Conservation (phyloP, 768 basidiomycete species). For the Mrakia hoshinonis region DNA sequence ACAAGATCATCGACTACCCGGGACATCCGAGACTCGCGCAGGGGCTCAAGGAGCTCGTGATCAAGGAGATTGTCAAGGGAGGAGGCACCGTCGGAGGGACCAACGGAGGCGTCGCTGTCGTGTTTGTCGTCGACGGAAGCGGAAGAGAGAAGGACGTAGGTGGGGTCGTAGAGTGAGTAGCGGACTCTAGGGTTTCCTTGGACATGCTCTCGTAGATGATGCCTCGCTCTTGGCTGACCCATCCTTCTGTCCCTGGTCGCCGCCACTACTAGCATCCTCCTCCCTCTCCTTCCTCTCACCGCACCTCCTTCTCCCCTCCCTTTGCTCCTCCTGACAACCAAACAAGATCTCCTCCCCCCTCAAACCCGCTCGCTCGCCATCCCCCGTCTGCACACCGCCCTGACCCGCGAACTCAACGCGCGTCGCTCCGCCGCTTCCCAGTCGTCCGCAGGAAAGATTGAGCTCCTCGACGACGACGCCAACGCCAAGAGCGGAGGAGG, state of each 20-base stretch:
- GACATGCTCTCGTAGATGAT: background rate
- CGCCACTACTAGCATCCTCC: slow-evolving; percentile 3
- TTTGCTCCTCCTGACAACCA: slow-evolving; percentile 22
- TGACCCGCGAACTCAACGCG: slow-evolving; percentile 29
- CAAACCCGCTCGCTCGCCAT: slow-evolving; percentile 20
- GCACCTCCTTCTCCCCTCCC: slow-evolving; percentile 19
- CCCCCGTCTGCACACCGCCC: slow-evolving; percentile 22
- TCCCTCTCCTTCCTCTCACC: slow-evolving; percentile 25
- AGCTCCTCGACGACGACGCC: slow-evolving; percentile 21
- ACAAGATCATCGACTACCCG: slow-evolving; percentile 25
- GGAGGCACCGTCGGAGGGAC: slow-evolving; percentile 1
- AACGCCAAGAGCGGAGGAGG: background rate
- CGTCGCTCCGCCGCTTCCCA: slow-evolving; percentile 8
- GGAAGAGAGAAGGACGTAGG: slow-evolving; percentile 25
- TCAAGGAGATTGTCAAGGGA: slow-evolving; percentile 11
- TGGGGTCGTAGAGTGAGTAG: slow-evolving; percentile 21
- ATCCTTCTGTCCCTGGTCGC: background rate
- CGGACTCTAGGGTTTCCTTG: background rate
- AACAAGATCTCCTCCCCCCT: slow-evolving; percentile 24
- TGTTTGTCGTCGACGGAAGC: slow-evolving; percentile 27
- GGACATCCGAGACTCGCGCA: slow-evolving; percentile 19
- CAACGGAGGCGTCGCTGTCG: slow-evolving; percentile 8
- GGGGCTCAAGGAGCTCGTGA: slow-evolving; percentile 3
- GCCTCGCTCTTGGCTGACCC: background rate
- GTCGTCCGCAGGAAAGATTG: slow-evolving; percentile 10